Evolutionary conservation across 2,329 filamentous ascomycete genomes (phyloP).

Genomic region (Ophiobolus disseminans): DNA sequence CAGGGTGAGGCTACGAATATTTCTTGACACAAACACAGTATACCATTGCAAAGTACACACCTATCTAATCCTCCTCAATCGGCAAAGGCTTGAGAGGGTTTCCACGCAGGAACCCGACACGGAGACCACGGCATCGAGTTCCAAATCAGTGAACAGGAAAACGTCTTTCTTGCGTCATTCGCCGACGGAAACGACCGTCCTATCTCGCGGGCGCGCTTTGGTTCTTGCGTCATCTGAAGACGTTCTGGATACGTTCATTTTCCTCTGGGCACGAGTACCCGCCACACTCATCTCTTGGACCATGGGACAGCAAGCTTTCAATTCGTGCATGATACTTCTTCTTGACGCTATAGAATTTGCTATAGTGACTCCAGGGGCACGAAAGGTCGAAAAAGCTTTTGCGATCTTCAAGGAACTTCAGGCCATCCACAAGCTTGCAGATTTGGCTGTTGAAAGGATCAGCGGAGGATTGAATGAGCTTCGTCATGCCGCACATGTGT

Average conservation of each 20-base stretch:
- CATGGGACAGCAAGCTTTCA: slow-evolving; percentile 59
- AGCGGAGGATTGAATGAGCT: slow-evolving; percentile 39
- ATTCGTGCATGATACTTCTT: slow-evolving; percentile 58
- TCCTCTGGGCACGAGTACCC: slow-evolving; percentile 54
- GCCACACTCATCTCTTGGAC: slow-evolving; percentile 57
- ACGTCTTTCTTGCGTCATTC: slow-evolving; percentile 18
- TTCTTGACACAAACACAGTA: slow-evolving; percentile 39
- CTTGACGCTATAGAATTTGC: slow-evolving; percentile 54
- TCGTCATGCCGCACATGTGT: slow-evolving; percentile 17
- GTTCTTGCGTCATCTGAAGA: slow-evolving; percentile 53
- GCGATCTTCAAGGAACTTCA: slow-evolving; percentile 53
- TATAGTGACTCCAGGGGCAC: slow-evolving; percentile 33
- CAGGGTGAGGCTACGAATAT: neutral
- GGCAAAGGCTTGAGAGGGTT: slow-evolving; percentile 48
- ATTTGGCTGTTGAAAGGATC: slow-evolving; percentile 53
- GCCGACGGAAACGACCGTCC: slow-evolving; percentile 20
- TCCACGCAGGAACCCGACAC: neutral
- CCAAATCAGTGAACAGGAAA: slow-evolving; percentile 23
- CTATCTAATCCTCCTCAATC: slow-evolving; percentile 58
- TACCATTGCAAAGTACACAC: slow-evolving; percentile 58
- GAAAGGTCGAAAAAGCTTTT: slow-evolving; percentile 52
- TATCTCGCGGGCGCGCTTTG: slow-evolving; percentile 48
- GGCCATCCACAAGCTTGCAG: slow-evolving; percentile 55
- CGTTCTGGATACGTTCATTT: slow-evolving; percentile 55
- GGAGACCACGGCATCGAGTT: slow-evolving; percentile 10